Evolutionary conservation across 306 rosid genomes (phyloP), one percentile per base, ranked within the genome.

Genomic region (Sechiopsis laciniata): DNA sequence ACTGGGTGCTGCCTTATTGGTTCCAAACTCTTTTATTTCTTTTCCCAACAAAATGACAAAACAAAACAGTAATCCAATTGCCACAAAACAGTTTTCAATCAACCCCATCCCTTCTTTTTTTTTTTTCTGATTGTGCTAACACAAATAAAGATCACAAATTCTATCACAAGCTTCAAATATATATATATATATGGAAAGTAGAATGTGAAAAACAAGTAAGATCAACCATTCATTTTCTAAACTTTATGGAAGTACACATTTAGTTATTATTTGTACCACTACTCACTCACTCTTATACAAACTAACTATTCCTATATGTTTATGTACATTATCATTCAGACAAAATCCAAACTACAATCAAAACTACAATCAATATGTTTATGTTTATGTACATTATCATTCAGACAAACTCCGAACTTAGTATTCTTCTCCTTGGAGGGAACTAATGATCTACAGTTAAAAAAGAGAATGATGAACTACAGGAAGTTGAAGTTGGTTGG

Each of bases 201-300:
- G 50, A 6, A 8, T 45, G 6, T 20, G 5, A 10, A 68, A 68
- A 69, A 72, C 26, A 63, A 70, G 20, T 42, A 63, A 72, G 35
- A 73, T 74, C 69, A 50, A 54, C 75, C 62, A 17, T 66, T 66
- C 8, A 75, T 68, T 2, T 2, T 76, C 84, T 82, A 71, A 11
- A 61, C 16, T 24, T 82, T 82, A 82, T 85, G 82, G 64, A 80
- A 53, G 52, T 69, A 82, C 84, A 85, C 45, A 45, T 61, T 71
- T 29, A 29, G 67, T 61, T 15, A 80, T 61, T 75, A 73, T 68
- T 54, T 53, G 80, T 72, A 72, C 84, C 77, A 26, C 70, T 35
- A 16, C 70, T 64, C 70, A 53, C 77, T 80, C 79, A 75, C 78
- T 77, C 71, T 77, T 78, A 51, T 75, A 79, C 82, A 72, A 55